Base-by-base conservation (phyloP, 345 rosid species). In the Citrus trifoliata region DNA sequence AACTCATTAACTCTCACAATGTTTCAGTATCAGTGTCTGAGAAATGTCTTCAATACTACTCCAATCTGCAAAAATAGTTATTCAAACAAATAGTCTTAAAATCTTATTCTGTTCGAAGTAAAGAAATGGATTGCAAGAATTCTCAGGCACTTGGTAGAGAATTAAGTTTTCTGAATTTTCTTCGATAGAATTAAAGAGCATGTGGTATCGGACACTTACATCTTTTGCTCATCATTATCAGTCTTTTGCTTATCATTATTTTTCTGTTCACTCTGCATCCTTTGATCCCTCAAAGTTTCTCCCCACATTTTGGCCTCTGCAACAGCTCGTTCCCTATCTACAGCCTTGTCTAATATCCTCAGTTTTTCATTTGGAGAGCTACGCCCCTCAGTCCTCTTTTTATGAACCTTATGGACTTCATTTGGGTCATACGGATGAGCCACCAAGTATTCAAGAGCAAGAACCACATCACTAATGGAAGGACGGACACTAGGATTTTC, bases 401-500 rank as follows among this genome's bases (percentile, higher is more conserved):
- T 65, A n/a, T 16, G 65, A 3, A 19, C 35, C 22, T 71, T 79
- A 25, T 28, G 71, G 53, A 10, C 59, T 33, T 71, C 79, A 24
- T 77, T 55, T 0, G 79, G 76, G 28, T 78, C 59, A 37, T 73
- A 75, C 42, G 78, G 82, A 59, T 66, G 81, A 61, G 86, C 67
- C 21, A 81, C 70, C 72, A 93, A 81, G 81, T 74, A 87, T 4
- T 87, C 82, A 46, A 93, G 82, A 64, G 95, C 93, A 0, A 7
- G 37, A 75, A 88, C 85, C 59, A 91, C 81, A 0, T 95, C 95
- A 7, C 68, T 73, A 2, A 88, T 83, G 7, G 80, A 22, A 78
- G 97, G 98, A 2, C 96, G 89, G 61, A 25, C 25, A 25, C 40
- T 79, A 4, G 90, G 89, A 10, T 84, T 87, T 56, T 88, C 91